Percentiles rank a stretch among this genome's conserved stretches.
Evolutionary conservation across 805 yeast species (phyloP).

Genomic region (Suhomyces vadensis): DNA sequence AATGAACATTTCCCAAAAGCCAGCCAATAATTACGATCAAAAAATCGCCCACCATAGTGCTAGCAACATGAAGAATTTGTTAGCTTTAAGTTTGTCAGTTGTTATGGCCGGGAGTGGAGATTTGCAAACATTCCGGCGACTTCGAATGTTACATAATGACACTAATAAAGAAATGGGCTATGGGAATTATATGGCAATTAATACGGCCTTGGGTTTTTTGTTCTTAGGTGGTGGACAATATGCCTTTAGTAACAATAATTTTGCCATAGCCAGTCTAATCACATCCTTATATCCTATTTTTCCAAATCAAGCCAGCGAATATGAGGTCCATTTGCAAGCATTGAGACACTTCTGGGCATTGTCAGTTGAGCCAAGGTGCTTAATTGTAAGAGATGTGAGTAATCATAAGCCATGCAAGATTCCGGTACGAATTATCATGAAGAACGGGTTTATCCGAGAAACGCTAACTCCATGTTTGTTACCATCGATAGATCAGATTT

Average conservation of each 20-base stretch:
- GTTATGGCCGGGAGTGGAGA: constrained; percentile 94
- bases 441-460: constrained; percentile 36
- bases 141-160: constrained; percentile 67
- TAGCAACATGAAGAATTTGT: constrained; percentile 53
- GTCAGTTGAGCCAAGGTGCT: constrained; percentile 76
- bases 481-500: constrained; percentile 57
- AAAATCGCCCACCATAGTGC: constrained; percentile 56
- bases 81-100: constrained; percentile 65
- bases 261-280: constrained; percentile 68
- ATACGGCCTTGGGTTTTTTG: constrained; percentile 81
- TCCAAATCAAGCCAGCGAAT: constrained; percentile 45
- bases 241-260: constrained; percentile 63
- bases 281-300: constrained; percentile 78
- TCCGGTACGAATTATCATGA: constrained; percentile 40
- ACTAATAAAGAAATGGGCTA: constrained; percentile 49
- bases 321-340: constrained; percentile 75
- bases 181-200: constrained; percentile 75
- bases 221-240: constrained; percentile 93
- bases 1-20: constrained; percentile 42
- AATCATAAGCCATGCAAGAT: constrained; percentile 55
- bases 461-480: constrained; percentile 65
- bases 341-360: constrained; percentile 89
- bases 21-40: constrained; percentile 56
- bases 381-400: constrained; percentile 71
- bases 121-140: constrained; percentile 68